Evolutionary conservation across 192 early-diverging fungal genomes (phyloP).

Genomic region (Glomus cerebriforme): DNA sequence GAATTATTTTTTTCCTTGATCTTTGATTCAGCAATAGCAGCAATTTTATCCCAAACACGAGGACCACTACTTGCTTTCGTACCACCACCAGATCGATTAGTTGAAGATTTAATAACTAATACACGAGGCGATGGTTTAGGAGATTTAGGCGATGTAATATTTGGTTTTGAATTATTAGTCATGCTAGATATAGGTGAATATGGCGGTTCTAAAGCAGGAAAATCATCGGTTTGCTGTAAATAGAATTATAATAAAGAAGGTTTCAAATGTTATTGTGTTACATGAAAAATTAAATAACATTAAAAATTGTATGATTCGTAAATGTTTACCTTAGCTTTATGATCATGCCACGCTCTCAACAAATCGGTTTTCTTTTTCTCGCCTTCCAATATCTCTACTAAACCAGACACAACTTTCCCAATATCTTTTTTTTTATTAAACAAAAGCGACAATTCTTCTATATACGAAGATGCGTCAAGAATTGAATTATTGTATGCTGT

Average conservation of each 20-base stretch:
- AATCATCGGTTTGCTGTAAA: neutral
- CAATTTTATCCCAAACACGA: conserved; percentile 54
- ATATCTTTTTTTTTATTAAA: conserved; percentile 42
- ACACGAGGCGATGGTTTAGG: conserved; percentile 57
- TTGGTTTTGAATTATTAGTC: conserved; percentile 32
- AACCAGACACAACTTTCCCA: conserved; percentile 52
- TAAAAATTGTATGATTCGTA: neutral
- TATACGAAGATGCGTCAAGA: conserved; percentile 45
- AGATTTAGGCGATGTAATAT: conserved; percentile 39
- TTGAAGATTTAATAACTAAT: conserved; percentile 72
- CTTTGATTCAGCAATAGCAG: conserved; percentile 41
- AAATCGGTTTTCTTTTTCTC: conserved; percentile 61
- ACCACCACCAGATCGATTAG: conserved; percentile 49
- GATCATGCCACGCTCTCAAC: conserved; percentile 67
- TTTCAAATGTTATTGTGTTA: neutral
- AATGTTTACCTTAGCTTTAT: conserved; percentile 52
- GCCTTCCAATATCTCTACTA: conserved; percentile 52
- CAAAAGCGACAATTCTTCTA: conserved; percentile 44
- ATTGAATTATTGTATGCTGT: conserved; percentile 47
- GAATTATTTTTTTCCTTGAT: conserved; percentile 30
- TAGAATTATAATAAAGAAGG: neutral
- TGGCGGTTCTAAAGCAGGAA: conserved; percentile 39
- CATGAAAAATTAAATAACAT: neutral
- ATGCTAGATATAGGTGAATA: conserved; percentile 33
- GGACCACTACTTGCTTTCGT: conserved; percentile 40